Conservation (phyloP, 1,139 yeast species). For the Nakaseomyces glabratus region DNA sequence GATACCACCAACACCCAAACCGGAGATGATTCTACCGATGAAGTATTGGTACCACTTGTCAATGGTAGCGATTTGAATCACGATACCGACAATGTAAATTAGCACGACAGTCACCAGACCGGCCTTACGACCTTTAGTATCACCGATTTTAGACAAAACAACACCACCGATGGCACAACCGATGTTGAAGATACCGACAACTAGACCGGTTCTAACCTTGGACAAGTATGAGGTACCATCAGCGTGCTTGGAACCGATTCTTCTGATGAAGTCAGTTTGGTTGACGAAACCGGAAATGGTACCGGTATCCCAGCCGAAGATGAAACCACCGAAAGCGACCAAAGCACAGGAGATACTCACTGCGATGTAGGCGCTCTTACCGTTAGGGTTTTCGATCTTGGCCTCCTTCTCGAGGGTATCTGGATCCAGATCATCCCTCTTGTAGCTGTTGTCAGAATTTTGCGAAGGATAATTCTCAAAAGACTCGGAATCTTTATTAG, state of each 20-base stretch:
- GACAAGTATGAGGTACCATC: constrained; percentile 36
- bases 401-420: constrained; percentile 3
- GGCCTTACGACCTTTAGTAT: constrained; percentile 51
- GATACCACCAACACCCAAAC: constrained; percentile 56
- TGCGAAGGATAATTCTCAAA: too few species aligned
- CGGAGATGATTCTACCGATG: constrained; percentile 55
- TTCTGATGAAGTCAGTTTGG: constrained; percentile 50
- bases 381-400: constrained; percentile 4
- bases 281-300: constrained; percentile 69
- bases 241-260: constrained; percentile 48
- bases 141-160: constrained; percentile 45
- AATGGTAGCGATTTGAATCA: constrained; percentile 52
- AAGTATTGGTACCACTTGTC: constrained; percentile 44
- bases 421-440: constrained; percentile 1
- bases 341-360: constrained; percentile 35
- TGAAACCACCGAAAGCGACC: constrained; percentile 60
- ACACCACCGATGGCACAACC: constrained; percentile 64
- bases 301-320: constrained; percentile 71
- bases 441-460: too few species aligned
- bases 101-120: constrained; percentile 47
- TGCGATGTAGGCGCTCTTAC: constrained; percentile 27
- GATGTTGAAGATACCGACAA: constrained; percentile 57
- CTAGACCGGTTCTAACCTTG: constrained; percentile 49
- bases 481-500: too few species aligned
- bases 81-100: constrained; percentile 53